These are phyloP conservation scores for Solanum hybrid DNA, from an alignment of 305 asterid species.

Conservation along the genomic window DNA sequence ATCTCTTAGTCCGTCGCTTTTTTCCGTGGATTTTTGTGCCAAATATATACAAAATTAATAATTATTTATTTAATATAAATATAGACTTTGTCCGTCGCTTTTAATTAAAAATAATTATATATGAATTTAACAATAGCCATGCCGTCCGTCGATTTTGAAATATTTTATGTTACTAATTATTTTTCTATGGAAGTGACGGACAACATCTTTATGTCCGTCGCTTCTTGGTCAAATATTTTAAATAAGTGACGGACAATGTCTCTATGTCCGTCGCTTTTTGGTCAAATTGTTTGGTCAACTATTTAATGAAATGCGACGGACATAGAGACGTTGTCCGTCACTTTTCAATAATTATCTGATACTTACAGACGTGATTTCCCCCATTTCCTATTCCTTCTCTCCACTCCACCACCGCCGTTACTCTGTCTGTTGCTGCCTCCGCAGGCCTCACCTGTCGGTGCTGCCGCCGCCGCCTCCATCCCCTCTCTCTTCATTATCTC, in stretches of 20 bases:
- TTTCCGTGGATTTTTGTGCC: not conserved
- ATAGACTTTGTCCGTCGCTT: not conserved
- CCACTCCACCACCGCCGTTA: not conserved
- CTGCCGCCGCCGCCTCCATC: not conserved
- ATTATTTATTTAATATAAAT: too few relatives aligned
- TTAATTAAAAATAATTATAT: too few relatives aligned
- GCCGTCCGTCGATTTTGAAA: not conserved
- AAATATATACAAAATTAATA: too few relatives aligned
- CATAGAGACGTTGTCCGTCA: too few relatives aligned
- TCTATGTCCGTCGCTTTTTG: too few relatives aligned
- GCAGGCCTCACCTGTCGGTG: not conserved
- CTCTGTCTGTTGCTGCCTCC: too few relatives aligned
- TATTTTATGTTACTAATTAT: not conserved
- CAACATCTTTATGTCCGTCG: too few relatives aligned
- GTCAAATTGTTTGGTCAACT: not conserved
- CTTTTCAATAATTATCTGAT: not conserved
- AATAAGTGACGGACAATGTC: too few relatives aligned
- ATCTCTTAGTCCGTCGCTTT: too few relatives aligned
- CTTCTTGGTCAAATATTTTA: too few relatives aligned
- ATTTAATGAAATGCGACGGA: not conserved
- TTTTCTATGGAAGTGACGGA: not conserved
- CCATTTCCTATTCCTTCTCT: not conserved
- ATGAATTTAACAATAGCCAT: not conserved
- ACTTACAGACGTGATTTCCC: not conserved
- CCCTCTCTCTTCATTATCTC: not conserved